Conservation (phyloP, 1,139 yeast genomes). For the Diutina pseudorugosa region DNA sequence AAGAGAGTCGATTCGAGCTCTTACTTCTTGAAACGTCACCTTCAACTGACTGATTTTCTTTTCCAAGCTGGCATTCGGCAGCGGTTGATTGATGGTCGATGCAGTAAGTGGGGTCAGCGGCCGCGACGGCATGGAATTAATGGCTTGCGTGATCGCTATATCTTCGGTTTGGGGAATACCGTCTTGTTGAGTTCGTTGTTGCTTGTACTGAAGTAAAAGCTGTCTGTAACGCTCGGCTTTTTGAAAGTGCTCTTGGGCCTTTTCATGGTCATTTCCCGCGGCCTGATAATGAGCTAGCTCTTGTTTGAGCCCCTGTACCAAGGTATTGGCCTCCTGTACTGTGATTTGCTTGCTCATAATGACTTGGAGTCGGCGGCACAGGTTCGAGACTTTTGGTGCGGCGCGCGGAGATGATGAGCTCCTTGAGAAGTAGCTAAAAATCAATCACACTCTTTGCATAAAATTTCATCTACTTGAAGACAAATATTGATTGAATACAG, state of each 20-base stretch:
- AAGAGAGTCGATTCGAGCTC: not conserved
- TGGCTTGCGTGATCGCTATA: not conserved
- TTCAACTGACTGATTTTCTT: not conserved
- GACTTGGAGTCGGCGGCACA: not conserved
- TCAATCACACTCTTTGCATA: too few species aligned
- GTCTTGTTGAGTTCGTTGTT: not conserved
- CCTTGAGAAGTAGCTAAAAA: too few species aligned
- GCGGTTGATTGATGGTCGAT: not conserved
- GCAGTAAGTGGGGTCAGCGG: not conserved
- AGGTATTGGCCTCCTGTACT: not conserved
- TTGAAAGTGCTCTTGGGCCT: conserved; percentile 1
- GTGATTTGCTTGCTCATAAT: conserved; percentile 1
- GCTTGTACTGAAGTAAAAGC: conserved; percentile 1
- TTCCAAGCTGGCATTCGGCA: not conserved
- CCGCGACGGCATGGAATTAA: not conserved
- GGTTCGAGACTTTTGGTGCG: not conserved
- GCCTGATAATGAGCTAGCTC: not conserved
- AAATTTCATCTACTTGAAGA: too few species aligned
- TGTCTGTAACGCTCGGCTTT: conserved; percentile 1
- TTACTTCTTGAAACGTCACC: conserved; percentile 1
- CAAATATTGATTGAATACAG: too few species aligned
- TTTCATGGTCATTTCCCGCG: not conserved
- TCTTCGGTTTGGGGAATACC: not conserved
- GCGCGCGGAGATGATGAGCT: not conserved
- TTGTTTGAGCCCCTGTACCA: conserved; percentile 1